Base-by-base conservation (phyloP, 2,329 filamentous ascomycete species). In the Arthroderma uncinatum region DNA sequence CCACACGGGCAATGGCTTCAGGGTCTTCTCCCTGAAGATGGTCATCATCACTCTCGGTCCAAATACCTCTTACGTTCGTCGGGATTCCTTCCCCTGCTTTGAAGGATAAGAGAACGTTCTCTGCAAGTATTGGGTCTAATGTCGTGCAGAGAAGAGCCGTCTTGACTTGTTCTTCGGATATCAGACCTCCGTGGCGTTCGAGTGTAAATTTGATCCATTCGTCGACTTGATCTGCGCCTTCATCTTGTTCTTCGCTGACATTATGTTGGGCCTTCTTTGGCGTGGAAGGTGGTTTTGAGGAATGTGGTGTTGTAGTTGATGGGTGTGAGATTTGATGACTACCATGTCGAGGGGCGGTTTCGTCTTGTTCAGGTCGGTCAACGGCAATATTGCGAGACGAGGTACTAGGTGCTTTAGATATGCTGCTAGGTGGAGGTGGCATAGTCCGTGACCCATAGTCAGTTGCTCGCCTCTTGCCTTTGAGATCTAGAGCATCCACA, bases 31-130 rank as follows among this genome's bases (percentile, higher is more conserved):
- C 68, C 37, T 69, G 61, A 33, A 77, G 56, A 21, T 64, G 64
- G 30, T 65, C 59, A 57, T 79, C 76, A 57, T 79, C 76, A 39
- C 71, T 66, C 8, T 67, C 59, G 5, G 76, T 78, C 76, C 76
- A 79, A 16, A 78, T 71, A 3, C 76, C 76, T 14, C 60, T 68
- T 56, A 73, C 68, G 54, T 75, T 59, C 10, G 64, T 55, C 0
- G 76, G 76, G 19, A 78, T 68, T 1, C 61, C 63, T 14, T 70
- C 64, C 3, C 69, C 70, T 23, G 61, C 61, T 19, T 55, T 59
- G 19, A 74, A 60, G 53, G 63, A 60, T 14, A 65, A 63, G 8
- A 76, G 62, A 2, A 73, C 69, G 23, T 64, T 62, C 58, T 73
- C 68, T 3, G 73, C 72, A 54, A 73, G 60, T 42, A 63, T 57